phyloP scores from a whole-genome alignment of 257 asterid genomes.

The Fraxinus excelsior region DNA sequence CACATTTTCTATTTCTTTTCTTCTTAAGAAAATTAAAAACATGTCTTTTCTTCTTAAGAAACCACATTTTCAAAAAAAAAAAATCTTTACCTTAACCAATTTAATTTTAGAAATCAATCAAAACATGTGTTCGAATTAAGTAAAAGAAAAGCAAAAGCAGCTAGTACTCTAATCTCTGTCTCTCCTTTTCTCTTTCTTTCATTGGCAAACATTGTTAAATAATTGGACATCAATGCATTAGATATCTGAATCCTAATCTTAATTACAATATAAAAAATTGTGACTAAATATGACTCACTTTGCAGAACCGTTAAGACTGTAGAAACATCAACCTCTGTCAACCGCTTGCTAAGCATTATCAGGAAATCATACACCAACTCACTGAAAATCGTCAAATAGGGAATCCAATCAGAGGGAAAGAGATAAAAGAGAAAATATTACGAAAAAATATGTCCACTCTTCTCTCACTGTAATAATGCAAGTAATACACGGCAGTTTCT shows the following conservation, averaged over 20 bases:
- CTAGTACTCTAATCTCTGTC: not conserved
- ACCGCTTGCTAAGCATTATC: constrained; percentile 79
- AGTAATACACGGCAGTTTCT: not conserved
- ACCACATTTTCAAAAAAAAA: too few species aligned
- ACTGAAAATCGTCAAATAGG: constrained; percentile 48
- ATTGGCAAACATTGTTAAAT: not conserved
- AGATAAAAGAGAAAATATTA: not conserved
- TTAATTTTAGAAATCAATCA: not conserved
- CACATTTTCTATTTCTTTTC: not conserved
- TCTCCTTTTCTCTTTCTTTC: not conserved
- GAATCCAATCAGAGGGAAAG: constrained; percentile 21
- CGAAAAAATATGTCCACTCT: not conserved
- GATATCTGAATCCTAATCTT: constrained; percentile 1
- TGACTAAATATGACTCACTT: constrained; percentile 46
- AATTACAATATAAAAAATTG: not conserved
- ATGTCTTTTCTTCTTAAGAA: not conserved
- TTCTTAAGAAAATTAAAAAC: not conserved
- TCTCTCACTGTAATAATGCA: not conserved
- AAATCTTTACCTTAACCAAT: not conserved
- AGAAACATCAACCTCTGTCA: constrained; percentile 94
- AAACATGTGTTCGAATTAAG: not conserved
- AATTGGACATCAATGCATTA: not conserved
- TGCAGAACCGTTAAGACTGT: constrained; percentile 78
- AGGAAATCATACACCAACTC: constrained; percentile 91
- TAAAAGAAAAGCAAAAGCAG: not conserved